Conservation (phyloP, 139 green algal species). For the Yamagishiella unicocca region DNA sequence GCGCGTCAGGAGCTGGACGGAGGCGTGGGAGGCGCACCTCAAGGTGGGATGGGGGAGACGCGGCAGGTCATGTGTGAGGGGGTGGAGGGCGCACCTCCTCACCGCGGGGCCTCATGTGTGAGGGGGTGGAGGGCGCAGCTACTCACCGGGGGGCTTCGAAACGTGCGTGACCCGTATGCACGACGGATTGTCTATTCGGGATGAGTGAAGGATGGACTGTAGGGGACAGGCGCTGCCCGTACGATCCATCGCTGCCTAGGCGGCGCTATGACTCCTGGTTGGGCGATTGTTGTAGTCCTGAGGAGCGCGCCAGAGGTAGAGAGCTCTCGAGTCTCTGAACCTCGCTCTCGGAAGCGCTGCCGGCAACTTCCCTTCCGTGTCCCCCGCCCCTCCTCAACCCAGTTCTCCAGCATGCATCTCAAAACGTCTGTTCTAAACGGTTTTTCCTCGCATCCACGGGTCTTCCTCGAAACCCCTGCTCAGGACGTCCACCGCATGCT, state of each 20-base stretch:
- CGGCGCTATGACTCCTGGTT: background rate
- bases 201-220: too few relatives aligned
- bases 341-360: background rate
- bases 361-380: background rate
- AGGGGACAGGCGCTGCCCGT: too few relatives aligned
- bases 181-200: background rate
- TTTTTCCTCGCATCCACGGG: too few relatives aligned
- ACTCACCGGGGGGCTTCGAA: background rate
- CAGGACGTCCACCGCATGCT: slow-evolving; percentile 1
- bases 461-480: background rate
- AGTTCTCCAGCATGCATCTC: background rate
- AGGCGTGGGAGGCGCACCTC: slow-evolving; percentile 29
- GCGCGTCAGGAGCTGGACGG: background rate
- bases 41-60: background rate
- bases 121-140: background rate
- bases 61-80: background rate
- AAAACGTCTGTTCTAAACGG: too few relatives aligned
- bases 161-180: background rate
- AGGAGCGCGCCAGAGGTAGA: background rate
- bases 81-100: background rate
- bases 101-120: background rate
- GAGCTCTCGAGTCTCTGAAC: background rate
- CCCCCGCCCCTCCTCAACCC: background rate
- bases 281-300: background rate
- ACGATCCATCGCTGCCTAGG: too few relatives aligned